Percentiles rank a stretch among this genome's conserved stretches.
These are phyloP conservation scores for Eucalyptus marginata DNA, from an alignment of 345 rosid genomes.

Conservation along the genomic window DNA sequence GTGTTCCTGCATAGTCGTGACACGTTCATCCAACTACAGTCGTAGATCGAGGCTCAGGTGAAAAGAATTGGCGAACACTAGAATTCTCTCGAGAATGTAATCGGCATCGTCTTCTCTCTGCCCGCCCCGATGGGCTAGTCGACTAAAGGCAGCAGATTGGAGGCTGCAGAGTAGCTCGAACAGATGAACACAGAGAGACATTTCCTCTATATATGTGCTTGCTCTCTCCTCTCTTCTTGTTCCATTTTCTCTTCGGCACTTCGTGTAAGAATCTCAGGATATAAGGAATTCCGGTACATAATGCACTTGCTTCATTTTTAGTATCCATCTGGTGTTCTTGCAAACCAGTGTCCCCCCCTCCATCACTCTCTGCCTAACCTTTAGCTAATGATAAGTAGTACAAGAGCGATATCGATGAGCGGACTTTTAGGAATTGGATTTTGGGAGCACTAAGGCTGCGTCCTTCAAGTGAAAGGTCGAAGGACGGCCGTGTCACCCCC, in stretches of 20 bases:
- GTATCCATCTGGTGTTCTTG: not conserved
- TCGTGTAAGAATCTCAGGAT: not conserved
- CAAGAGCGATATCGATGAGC: too few species aligned
- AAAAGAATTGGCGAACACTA: not conserved
- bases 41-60: not conserved
- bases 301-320: not conserved
- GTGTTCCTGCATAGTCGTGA: conserved; percentile 16
- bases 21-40: not conserved
- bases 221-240: not conserved
- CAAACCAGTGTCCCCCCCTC: not conserved
- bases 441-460: too few species aligned
- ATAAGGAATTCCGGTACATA: not conserved
- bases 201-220: not conserved
- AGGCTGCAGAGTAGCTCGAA: not conserved
- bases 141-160: not conserved
- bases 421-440: too few species aligned
- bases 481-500: too few species aligned
- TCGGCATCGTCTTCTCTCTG: not conserved
- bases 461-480: too few species aligned
- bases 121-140: not conserved
- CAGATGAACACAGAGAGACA: not conserved
- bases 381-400: too few species aligned
- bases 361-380: not conserved
- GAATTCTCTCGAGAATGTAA: not conserved
- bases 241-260: not conserved